phyloP scores from a whole-genome alignment of 2,329 filamentous ascomycete species.

The Sarocladium oryzae region DNA sequence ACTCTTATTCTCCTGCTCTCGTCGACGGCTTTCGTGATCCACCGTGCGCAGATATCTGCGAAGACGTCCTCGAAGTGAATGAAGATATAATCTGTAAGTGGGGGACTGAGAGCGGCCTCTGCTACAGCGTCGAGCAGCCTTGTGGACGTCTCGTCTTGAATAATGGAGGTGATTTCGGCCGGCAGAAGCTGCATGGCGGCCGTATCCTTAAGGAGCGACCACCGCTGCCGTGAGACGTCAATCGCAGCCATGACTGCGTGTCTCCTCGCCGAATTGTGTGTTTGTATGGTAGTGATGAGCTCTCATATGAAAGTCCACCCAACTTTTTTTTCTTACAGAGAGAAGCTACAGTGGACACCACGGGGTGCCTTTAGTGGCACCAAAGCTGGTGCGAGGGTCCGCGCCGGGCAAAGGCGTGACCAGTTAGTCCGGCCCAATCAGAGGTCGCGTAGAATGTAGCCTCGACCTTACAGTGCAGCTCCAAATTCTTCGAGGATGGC shows the following conservation, averaged over 20 bases:
- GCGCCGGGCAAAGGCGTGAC: conserved; percentile 10
- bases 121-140: conserved; percentile 68
- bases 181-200: conserved; percentile 56
- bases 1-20: conserved; percentile 34
- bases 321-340: conserved; percentile 21
- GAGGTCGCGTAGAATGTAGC: conserved; percentile 6
- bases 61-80: conserved; percentile 68
- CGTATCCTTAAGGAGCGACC: conserved; percentile 49
- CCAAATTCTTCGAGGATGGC: conserved; percentile 35
- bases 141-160: conserved; percentile 56
- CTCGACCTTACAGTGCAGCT: conserved; percentile 22
- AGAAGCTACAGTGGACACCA: neutral
- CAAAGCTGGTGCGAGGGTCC: conserved; percentile 3
- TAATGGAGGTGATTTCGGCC: conserved; percentile 59
- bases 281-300: conserved; percentile 7
- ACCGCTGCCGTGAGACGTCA: conserved; percentile 48
- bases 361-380: neutral
- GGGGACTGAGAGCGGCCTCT: conserved; percentile 60
- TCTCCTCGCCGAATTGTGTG: neutral
- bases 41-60: conserved; percentile 76
- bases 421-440: conserved; percentile 30
- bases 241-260: conserved; percentile 45
- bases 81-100: conserved; percentile 68
- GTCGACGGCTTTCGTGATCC: conserved; percentile 49
- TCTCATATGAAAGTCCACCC: conserved; percentile 8